Percentiles rank a stretch among this genome's conserved stretches.
Evolutionary conservation across 345 rosid genomes (phyloP).

Genomic region (Crucihimalaya himalaica): DNA sequence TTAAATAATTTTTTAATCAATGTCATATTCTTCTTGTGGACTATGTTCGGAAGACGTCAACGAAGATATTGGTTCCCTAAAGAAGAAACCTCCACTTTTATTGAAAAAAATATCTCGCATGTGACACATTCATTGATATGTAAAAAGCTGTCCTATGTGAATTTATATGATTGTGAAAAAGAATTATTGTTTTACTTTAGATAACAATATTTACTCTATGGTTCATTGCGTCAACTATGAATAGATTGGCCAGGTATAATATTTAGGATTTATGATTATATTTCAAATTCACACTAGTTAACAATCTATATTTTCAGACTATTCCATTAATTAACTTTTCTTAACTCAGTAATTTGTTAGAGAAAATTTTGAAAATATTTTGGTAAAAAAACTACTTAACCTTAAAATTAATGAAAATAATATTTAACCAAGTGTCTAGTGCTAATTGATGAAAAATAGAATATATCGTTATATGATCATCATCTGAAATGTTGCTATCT

Average conservation of each 20-base stretch:
- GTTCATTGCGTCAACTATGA: conserved; percentile 17
- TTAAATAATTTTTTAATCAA: background rate
- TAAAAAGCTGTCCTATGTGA: conserved; percentile 29
- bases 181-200: conserved; percentile 23
- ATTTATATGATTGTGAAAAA: conserved; percentile 24
- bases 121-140: conserved; percentile 37
- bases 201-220: background rate
- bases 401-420: background rate
- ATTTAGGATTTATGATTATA: background rate
- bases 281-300: background rate
- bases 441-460: background rate
- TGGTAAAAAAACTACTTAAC: background rate
- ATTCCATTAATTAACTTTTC: background rate
- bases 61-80: conserved; percentile 40
- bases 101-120: background rate
- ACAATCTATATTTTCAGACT: background rate
- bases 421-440: background rate
- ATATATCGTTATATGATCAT: too few species aligned
- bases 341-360: background rate
- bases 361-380: background rate
- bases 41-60: conserved; percentile 28
- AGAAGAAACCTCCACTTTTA: conserved; percentile 41
- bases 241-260: background rate
- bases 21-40: conserved; percentile 9
- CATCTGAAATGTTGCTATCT: too few species aligned